These are phyloP conservation scores for Stachybotrys chlorohalonatus DNA, from an alignment of 2,329 filamentous ascomycete genomes.

Conservation along the genomic window DNA sequence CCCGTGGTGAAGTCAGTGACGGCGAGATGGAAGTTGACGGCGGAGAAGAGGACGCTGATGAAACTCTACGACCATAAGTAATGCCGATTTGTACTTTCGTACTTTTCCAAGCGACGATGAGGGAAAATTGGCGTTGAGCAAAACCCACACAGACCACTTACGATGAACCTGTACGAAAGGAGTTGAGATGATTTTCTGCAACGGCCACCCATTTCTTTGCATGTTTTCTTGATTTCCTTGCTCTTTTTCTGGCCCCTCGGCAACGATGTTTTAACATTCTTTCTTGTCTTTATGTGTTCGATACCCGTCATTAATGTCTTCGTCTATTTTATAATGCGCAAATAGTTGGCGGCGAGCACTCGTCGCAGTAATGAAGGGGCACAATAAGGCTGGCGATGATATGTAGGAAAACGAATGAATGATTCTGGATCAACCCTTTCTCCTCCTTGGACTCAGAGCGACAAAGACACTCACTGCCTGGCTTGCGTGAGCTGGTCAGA, in stretches of 20 bases:
- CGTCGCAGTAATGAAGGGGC: not conserved
- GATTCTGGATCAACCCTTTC: not conserved
- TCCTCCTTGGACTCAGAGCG: not conserved
- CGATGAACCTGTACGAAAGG: not conserved
- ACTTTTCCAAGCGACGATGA: no score
- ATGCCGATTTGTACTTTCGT: not conserved
- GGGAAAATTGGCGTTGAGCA: not conserved
- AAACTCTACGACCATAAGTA: constrained; percentile 21
- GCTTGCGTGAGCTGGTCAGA: no score
- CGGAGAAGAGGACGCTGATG: constrained; percentile 22
- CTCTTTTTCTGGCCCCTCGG: not conserved
- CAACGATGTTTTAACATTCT: not conserved
- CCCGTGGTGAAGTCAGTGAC: constrained; percentile 35
- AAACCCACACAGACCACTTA: not conserved
- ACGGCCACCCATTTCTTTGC: not conserved
- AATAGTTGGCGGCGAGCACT: not conserved
- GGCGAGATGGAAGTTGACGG: constrained; percentile 25
- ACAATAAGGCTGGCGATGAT: not conserved
- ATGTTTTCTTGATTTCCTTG: not conserved
- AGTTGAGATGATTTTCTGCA: not conserved
- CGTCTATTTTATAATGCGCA: not conserved
- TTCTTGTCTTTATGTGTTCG: not conserved
- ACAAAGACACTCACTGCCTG: not conserved
- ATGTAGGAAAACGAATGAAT: not conserved
- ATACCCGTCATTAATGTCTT: not conserved